phyloP scores from a whole-genome alignment of 2,329 filamentous ascomycete species.

The Stachybotrys chartarum region DNA sequence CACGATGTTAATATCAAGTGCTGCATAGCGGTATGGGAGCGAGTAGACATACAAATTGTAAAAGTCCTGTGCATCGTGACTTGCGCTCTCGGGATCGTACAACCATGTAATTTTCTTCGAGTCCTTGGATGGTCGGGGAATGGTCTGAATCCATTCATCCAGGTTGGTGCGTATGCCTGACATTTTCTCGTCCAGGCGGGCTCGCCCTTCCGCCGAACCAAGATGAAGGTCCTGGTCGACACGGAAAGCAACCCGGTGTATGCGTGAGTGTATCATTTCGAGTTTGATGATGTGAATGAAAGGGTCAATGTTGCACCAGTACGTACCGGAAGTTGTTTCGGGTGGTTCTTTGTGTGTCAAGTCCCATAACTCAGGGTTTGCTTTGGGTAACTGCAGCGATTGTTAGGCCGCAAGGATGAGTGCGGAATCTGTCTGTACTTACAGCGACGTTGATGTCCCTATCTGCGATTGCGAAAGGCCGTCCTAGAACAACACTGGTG shows the following conservation, averaged over 20 bases:
- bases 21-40: too few relatives aligned
- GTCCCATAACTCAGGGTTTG: conserved; percentile 12
- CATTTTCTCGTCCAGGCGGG: conserved; percentile 11
- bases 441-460: conserved; percentile 22
- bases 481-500: conserved; percentile 23
- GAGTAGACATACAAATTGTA: conserved; percentile 12
- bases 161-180: conserved; percentile 9
- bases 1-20: not conserved
- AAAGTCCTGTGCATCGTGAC: conserved; percentile 16
- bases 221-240: conserved; percentile 13
- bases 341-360: conserved; percentile 6
- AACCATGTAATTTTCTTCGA: conserved; percentile 14
- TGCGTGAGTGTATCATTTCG: conserved; percentile 12
- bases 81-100: conserved; percentile 17
- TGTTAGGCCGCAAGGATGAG: not conserved
- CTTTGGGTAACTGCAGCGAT: conserved; percentile 12
- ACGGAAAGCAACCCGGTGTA: conserved; percentile 11
- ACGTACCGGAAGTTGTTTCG: not conserved
- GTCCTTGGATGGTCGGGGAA: conserved; percentile 14
- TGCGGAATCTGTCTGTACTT: not conserved
- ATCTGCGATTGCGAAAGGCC: conserved; percentile 26
- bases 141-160: conserved; percentile 10
- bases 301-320: conserved; percentile 15
- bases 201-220: not conserved
- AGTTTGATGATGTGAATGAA: conserved; percentile 19